Evolutionary conservation across 2,329 filamentous ascomycete species (phyloP).

Genomic region (Aspergillus sp.): DNA sequence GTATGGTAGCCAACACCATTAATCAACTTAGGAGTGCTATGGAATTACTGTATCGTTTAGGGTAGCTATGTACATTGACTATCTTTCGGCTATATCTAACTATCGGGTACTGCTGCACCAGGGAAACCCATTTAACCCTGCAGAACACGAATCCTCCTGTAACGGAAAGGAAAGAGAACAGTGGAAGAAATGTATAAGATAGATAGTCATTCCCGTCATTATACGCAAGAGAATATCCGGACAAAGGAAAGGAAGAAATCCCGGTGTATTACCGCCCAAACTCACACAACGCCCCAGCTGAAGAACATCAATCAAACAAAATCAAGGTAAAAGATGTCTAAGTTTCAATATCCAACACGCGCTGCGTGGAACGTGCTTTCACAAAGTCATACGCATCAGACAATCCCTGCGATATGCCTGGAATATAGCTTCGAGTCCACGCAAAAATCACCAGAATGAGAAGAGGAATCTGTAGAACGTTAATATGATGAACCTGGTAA

Average conservation of each 20-base stretch:
- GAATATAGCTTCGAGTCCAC: constrained; percentile 50
- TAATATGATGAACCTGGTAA: constrained; percentile 22
- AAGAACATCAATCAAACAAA: constrained; percentile 26
- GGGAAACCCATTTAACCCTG: neutral
- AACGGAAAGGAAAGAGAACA: constrained; percentile 11
- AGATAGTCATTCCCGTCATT: constrained; percentile 40
- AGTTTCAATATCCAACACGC: constrained; percentile 37
- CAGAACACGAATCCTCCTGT: neutral
- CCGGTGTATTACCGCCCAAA: constrained; percentile 22
- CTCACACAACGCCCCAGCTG: constrained; percentile 30
- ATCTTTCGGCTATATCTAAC: neutral
- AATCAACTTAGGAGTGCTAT: neutral
- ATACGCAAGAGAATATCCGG: constrained; percentile 24
- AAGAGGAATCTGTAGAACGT: constrained; percentile 49
- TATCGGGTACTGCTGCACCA: neutral
- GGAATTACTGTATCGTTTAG: neutral
- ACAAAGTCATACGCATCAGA: constrained; percentile 45
- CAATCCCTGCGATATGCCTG: constrained; percentile 46
- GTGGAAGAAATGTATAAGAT: constrained; percentile 18
- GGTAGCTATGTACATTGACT: neutral
- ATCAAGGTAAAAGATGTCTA: constrained; percentile 25
- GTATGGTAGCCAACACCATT: neutral
- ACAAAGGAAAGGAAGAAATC: constrained; percentile 25
- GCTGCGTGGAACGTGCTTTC: constrained; percentile 40
- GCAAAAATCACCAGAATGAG: constrained; percentile 51